Evolutionary conservation across 148 eudicot species (phyloP).

Genomic region (Chenopodium quinoa): DNA sequence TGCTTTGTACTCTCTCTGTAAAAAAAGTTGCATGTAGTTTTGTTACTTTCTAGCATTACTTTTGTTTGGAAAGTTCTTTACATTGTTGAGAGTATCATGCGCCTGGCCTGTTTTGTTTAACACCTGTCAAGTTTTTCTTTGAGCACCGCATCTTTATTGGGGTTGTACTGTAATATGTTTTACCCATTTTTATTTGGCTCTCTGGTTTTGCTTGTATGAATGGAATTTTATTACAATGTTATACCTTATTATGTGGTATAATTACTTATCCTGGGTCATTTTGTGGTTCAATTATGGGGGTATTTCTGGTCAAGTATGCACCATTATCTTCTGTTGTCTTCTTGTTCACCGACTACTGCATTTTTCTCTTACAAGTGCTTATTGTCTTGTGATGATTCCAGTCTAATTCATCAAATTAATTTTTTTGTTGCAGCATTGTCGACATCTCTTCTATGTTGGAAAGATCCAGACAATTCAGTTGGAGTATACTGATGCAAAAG

Average conservation of each 20-base stretch:
- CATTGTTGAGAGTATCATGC: not conserved
- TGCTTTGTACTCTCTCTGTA: not conserved
- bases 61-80: not conserved
- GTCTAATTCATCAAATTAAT: constrained; percentile 5
- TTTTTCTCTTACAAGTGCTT: not conserved
- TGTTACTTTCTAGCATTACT: not conserved
- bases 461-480: constrained; percentile 94
- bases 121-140: not conserved
- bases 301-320: not conserved
- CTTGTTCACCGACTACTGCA: not conserved
- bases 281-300: not conserved
- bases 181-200: too few relatives aligned
- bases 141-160: not conserved
- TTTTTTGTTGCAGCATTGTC: constrained; percentile 60
- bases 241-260: not conserved
- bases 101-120: not conserved
- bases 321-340: not conserved
- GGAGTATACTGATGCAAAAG: constrained; percentile 98
- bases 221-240: not conserved
- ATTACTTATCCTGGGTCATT: not conserved
- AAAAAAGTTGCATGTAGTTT: not conserved
- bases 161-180: not conserved
- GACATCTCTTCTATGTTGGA: constrained; percentile 91
- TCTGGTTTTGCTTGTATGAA: not conserved
- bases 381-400: not conserved